Evolutionary conservation across 306 rosid species (phyloP).

Genomic region (Dalbergia cultrata): DNA sequence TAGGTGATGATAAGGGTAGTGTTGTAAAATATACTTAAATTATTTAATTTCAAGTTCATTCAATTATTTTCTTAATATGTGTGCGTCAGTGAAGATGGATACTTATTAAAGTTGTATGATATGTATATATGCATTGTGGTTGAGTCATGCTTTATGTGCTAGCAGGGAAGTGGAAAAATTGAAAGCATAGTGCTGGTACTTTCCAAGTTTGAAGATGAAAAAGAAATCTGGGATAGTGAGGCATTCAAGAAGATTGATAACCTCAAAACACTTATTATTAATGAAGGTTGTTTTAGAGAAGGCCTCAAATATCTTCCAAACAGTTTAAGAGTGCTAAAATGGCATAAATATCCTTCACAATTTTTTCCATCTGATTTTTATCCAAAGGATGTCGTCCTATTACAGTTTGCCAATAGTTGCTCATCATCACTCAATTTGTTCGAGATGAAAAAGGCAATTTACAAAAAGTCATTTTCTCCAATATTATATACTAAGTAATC

Average conservation of each 20-base stretch:
- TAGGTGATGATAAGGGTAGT: too few species aligned
- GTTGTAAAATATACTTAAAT: too few species aligned
- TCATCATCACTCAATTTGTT: not conserved
- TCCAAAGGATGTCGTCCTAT: not conserved
- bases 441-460: not conserved
- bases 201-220: not conserved
- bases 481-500: not conserved
- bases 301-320: not conserved
- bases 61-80: too few species aligned
- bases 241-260: slow-evolving; percentile 6
- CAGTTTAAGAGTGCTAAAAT: not conserved
- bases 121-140: not conserved
- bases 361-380: slow-evolving; percentile 7
- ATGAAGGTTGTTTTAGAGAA: not conserved
- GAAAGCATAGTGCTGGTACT: not conserved
- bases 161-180: not conserved
- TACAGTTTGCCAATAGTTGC: not conserved
- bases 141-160: not conserved
- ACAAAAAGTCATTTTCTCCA: not conserved
- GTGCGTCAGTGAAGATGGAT: too few species aligned
- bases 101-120: too few species aligned
- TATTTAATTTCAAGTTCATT: too few species aligned
- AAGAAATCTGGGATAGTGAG: not conserved
- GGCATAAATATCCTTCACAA: not conserved
- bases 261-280: not conserved